Evolutionary conservation across 2,329 filamentous ascomycete genomes (phyloP).

Genomic region (Phialophora verrucosa): DNA sequence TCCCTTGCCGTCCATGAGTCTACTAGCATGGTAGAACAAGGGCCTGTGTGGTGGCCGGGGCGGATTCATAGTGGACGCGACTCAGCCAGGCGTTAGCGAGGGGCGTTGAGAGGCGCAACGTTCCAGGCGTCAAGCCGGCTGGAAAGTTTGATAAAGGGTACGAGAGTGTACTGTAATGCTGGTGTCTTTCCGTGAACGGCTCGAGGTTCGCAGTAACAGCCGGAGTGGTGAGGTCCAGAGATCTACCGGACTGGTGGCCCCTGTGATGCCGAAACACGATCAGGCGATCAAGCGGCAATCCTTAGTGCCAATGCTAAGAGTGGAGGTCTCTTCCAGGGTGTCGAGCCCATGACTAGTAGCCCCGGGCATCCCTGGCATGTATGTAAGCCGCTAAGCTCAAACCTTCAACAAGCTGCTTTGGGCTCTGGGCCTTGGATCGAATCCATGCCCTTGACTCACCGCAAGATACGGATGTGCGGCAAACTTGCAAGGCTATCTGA

Average conservation of each 20-base stretch:
- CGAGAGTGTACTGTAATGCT: neutral
- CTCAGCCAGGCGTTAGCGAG: neutral
- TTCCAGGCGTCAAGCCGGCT: neutral
- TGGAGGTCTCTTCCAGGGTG: slow-evolving; percentile 9
- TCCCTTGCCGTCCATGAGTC: neutral
- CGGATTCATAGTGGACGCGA: neutral
- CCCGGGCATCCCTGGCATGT: slow-evolving; percentile 4
- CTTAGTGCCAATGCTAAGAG: slow-evolving; percentile 11
- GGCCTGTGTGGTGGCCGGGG: neutral
- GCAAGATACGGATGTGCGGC: neutral
- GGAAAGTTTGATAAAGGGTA: neutral
- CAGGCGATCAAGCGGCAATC: slow-evolving; percentile 21
- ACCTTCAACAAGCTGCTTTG: slow-evolving; percentile 1
- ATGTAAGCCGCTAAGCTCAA: slow-evolving; percentile 4
- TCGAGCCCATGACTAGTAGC: neutral
- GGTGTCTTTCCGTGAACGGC: slow-evolving; percentile 14
- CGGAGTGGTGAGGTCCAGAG: slow-evolving; percentile 5
- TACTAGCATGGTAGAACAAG: neutral
- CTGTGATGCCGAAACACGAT: slow-evolving; percentile 19
- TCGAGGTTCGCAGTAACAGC: slow-evolving; percentile 12
- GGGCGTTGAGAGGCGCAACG: neutral
- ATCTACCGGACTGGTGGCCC: slow-evolving; percentile 10
- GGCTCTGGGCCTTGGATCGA: neutral
- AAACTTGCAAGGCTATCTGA: slow-evolving; percentile 15
- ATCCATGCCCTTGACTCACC: neutral